Conservation (phyloP, 2,329 filamentous ascomycete genomes). For the Zymoseptoria crescenta region DNA sequence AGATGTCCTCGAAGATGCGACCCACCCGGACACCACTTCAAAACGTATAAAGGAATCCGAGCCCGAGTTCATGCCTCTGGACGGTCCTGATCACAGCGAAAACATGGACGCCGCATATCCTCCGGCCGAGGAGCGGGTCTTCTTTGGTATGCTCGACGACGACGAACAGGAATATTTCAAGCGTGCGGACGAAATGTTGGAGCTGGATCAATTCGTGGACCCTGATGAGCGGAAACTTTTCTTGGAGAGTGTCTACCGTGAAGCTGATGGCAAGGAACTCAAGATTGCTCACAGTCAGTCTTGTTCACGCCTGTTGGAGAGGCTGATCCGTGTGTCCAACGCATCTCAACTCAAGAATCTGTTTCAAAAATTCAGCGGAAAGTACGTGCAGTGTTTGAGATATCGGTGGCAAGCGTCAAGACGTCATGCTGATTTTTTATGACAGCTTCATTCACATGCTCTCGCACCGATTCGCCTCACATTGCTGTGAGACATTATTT, state of each 20-base stretch:
- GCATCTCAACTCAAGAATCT: slow-evolving; percentile 74
- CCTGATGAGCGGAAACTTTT: slow-evolving; percentile 51
- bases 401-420: neutral
- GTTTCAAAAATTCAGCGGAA: slow-evolving; percentile 75
- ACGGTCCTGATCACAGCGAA: slow-evolving; percentile 19
- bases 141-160: slow-evolving; percentile 87
- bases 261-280: slow-evolving; percentile 85
- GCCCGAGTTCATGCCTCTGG: slow-evolving; percentile 16
- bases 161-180: slow-evolving; percentile 96
- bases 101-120: slow-evolving; percentile 23
- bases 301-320: slow-evolving; percentile 87
- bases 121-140: slow-evolving; percentile 55
- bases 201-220: slow-evolving; percentile 77
- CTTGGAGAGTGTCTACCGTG: slow-evolving; percentile 73
- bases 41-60: slow-evolving; percentile 33
- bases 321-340: slow-evolving; percentile 74
- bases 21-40: slow-evolving; percentile 29
- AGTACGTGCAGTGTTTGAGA: slow-evolving; percentile 41
- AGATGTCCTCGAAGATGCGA: slow-evolving; percentile 31
- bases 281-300: slow-evolving; percentile 95
- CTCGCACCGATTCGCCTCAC: slow-evolving; percentile 92
- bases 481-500: slow-evolving; percentile 94
- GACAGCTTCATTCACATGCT: slow-evolving; percentile 71
- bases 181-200: slow-evolving; percentile 79
- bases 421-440: slow-evolving; percentile 2